Evolutionary conservation across 164 flowering plant genomes (phyloP), one percentile per base, ranked within the genome.

Genomic region (Magnolia changhungtana): DNA sequence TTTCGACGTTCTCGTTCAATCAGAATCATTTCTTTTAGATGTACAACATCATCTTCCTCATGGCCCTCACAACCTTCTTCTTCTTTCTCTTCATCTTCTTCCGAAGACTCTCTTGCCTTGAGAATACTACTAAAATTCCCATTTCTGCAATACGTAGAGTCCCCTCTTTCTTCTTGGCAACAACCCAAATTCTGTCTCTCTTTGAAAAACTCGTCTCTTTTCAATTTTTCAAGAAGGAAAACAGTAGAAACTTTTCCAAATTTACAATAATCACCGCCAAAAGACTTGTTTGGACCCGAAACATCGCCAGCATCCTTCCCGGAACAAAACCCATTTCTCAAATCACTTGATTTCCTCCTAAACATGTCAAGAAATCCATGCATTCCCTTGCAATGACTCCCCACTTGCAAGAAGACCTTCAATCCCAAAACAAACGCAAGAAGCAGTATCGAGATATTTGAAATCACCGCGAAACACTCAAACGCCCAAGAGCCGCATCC

Each of bases 1-100:
- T 85, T 75, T 0, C 86, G 86, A 45, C 82, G 76, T 29, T 66
- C 72, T 78, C 87, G 82, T 77, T 91, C 90, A 0, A 74, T 77
- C 80, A 85, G 83, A 24, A 94, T 75, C 75, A 84, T 45, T 75
- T 78, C 83, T 77, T 86, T 88, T 24, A 94, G 16, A 14, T 45
- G 8, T 50, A 31, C 8, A 7, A 69, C 18, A 49, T 77, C 80
- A 49, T 71, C 70, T 7, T 64, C 71, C 19, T 27, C 80, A 64
- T 23, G 10, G 13, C 45, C 70, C 19, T 67, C 70, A 67, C 3
- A 31, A 9, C 45, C 70, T 18, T 29, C 49, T 1, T 69, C 77
- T 11, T 72, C 76, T 3, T 8, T 9, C 3, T 21, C 64, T 50
- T 55, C 71, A 8, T 63, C 74, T 64, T 50, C 75, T 20, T 75